phyloP scores from a whole-genome alignment of 1,139 yeast species.

The Protomyces inouyei region DNA sequence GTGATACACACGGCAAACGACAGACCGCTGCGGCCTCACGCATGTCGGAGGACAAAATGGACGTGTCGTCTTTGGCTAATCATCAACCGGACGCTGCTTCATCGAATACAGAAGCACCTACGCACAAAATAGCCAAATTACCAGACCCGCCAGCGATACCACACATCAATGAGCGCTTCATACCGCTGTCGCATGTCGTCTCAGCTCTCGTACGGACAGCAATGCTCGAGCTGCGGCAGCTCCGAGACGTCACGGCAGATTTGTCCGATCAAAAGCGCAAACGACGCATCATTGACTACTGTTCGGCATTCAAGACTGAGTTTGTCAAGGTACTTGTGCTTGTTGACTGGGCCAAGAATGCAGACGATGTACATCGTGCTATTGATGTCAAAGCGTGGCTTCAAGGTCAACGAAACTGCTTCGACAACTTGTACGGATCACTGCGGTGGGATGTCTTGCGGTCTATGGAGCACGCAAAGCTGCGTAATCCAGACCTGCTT shows the following conservation, averaged over 20 bases:
- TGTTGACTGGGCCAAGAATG: constrained; percentile 76
- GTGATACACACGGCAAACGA: too few species aligned
- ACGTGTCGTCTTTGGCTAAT: not conserved
- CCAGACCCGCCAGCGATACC: constrained; percentile 50
- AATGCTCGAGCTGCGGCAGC: constrained; percentile 57
- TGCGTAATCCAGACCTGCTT: constrained; percentile 81
- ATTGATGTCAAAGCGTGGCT: constrained; percentile 87
- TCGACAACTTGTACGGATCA: constrained; percentile 59
- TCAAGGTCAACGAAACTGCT: constrained; percentile 69
- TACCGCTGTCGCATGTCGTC: constrained; percentile 57
- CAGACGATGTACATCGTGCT: constrained; percentile 63
- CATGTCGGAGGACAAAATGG: not conserved
- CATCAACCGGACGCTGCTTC: too few species aligned
- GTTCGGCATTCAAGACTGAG: constrained; percentile 71
- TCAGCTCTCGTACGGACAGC: constrained; percentile 60
- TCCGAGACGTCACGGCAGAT: constrained; percentile 56
- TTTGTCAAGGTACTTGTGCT: constrained; percentile 77
- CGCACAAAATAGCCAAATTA: too few species aligned
- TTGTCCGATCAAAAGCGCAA: constrained; percentile 61
- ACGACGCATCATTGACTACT: constrained; percentile 58
- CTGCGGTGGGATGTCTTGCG: constrained; percentile 54
- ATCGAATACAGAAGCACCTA: too few species aligned
- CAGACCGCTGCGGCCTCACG: too few species aligned
- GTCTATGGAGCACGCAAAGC: constrained; percentile 63
- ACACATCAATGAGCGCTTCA: constrained; percentile 68